These are phyloP conservation scores for Halophytophthora batemanensis DNA, from an alignment of 352 stramenopile species.

Conservation along the genomic window DNA sequence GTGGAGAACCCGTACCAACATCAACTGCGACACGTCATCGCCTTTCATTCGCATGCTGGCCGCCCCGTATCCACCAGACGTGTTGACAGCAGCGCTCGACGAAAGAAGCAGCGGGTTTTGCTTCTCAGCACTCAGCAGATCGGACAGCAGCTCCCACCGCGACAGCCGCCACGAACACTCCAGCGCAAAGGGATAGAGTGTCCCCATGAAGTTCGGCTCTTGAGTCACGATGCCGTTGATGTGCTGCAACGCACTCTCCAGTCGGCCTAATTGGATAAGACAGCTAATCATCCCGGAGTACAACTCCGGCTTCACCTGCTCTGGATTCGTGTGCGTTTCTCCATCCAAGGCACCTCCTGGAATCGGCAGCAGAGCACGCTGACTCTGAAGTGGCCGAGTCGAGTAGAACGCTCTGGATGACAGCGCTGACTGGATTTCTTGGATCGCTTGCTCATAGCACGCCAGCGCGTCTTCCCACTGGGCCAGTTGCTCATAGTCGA, in stretches of 20 bases:
- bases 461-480: conserved; percentile 76
- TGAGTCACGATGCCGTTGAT: conserved; percentile 84
- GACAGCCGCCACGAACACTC: conserved; percentile 86
- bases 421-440: conserved; percentile 56
- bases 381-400: conserved; percentile 16
- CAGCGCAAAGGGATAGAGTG: conserved; percentile 76
- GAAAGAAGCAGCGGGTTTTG: conserved; percentile 55
- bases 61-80: conserved; percentile 11
- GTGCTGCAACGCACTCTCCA: conserved; percentile 83
- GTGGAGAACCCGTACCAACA: conserved; percentile 79
- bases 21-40: conserved; percentile 69
- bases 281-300: conserved; percentile 83
- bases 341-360: conserved; percentile 25
- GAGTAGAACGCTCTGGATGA: conserved; percentile 26
- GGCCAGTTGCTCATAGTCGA: conserved; percentile 66
- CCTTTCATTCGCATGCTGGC: conserved; percentile 41
- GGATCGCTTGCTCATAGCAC: conserved; percentile 77
- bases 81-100: conserved; percentile 13
- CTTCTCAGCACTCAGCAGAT: conserved; percentile 75
- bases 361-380: conserved; percentile 19
- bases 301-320: conserved; percentile 62
- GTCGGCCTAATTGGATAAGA: conserved; percentile 77
- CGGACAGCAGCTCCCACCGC: conserved; percentile 74
- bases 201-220: conserved; percentile 74
- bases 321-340: conserved; percentile 38